A percentile compares a stretch with the other conserved stretches of the same genome.
Conservation (phyloP, 2,329 filamentous ascomycete genomes). For the Monosporascus ibericus region DNA sequence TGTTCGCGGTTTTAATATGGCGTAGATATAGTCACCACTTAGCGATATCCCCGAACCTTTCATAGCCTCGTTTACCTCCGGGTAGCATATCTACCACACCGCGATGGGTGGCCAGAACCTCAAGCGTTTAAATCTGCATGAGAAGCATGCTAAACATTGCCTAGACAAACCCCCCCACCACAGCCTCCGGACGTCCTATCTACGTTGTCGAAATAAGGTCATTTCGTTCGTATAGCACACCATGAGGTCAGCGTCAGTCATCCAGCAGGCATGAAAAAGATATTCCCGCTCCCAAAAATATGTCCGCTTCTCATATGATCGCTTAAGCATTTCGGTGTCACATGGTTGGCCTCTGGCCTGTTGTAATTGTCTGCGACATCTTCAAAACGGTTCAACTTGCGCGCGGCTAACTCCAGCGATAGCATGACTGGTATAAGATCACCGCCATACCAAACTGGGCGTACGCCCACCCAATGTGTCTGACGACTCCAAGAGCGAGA, state of each 20-base stretch:
- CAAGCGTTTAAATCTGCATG: background rate
- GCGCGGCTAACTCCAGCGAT: background rate
- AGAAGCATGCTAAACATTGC: conserved; percentile 1
- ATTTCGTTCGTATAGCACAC: background rate
- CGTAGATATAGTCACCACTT: background rate
- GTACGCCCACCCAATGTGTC: background rate
- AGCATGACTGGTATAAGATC: conserved; percentile 6
- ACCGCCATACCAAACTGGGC: conserved; percentile 3
- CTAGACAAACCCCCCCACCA: no score
- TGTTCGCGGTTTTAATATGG: background rate
- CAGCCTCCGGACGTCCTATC: no score
- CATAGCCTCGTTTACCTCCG: background rate
- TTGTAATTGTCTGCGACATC: no score
- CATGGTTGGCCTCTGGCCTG: no score
- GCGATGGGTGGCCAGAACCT: background rate
- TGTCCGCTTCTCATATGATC: no score
- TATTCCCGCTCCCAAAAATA: conserved; percentile 1
- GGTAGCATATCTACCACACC: background rate
- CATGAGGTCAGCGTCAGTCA: background rate
- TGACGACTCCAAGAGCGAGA: conserved; percentile 1
- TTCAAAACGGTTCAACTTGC: no score
- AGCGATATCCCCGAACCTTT: background rate
- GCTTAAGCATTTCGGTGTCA: no score
- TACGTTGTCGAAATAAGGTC: background rate
- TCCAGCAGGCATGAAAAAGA: background rate